Conservation (phyloP, 1,284 basidiomycete genomes). For the Prillingera fragicola region DNA sequence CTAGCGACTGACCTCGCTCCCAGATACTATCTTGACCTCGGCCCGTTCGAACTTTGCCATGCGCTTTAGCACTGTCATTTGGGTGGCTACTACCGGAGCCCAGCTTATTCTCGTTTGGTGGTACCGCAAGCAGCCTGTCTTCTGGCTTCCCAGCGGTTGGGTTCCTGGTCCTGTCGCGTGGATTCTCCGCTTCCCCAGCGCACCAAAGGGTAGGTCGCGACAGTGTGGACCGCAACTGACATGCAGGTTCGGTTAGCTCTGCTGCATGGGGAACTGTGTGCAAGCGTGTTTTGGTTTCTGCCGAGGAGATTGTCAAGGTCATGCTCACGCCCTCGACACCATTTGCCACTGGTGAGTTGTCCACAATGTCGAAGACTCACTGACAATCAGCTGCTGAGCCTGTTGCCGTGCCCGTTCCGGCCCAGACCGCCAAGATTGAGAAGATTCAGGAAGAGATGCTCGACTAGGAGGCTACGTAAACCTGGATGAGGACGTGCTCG, state of each 20-base stretch:
- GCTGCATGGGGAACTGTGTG: conserved; percentile 88
- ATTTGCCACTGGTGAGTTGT: conserved; percentile 14
- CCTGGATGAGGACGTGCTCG: too few relatives aligned
- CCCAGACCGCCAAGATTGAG: conserved; percentile 27
- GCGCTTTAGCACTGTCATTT: conserved; percentile 68
- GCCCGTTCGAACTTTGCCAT: conserved; percentile 64
- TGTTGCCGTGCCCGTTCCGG: conserved; percentile 10
- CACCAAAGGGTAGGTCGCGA: conserved; percentile 35
- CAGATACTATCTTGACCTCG: conserved; percentile 65
- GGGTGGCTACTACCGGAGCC: conserved; percentile 74
- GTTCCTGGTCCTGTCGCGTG: conserved; percentile 69
- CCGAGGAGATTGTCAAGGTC: conserved; percentile 64
- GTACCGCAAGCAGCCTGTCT: conserved; percentile 80
- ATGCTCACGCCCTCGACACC: conserved; percentile 24
- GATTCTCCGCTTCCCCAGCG: conserved; percentile 57
- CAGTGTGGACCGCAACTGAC: neutral
- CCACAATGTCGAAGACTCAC: conserved; percentile 1
- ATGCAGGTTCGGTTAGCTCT: conserved; percentile 73
- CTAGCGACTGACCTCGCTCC: neutral
- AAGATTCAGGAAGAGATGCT: conserved; percentile 34
- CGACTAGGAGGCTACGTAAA: conserved; percentile 18
- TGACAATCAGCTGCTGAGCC: conserved; percentile 6
- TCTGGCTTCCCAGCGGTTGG: conserved; percentile 84
- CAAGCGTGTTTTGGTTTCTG: conserved; percentile 64
- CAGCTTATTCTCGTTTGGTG: conserved; percentile 81